Evolutionary conservation across 768 basidiomycete genomes (phyloP), one percentile per base, ranked within the genome.

Genomic region (Serendipita vermifera): DNA sequence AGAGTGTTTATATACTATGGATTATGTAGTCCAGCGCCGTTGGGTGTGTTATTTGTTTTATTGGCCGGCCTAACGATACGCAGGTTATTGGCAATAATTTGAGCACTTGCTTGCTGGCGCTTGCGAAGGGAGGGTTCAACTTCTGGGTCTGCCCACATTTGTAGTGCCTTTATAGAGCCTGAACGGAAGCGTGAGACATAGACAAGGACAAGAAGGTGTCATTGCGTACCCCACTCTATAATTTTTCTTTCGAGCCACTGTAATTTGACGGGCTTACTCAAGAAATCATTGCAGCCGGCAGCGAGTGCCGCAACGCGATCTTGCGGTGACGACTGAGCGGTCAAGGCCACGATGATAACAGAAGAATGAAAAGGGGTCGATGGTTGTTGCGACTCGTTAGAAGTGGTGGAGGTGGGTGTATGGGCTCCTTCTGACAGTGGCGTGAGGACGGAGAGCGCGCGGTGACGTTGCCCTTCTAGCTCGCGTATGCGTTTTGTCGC

Each of bases 281-380:
- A 69, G 71, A 98, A 99, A 68, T 99, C 96, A 64, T 99, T 98
- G 71, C 96, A 99, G 4, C 96, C 96, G 1, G 96, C 96, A 3
- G 89, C 93, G 35, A 99, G 82, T n/a, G 96, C 96, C 17, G 84
- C 84, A 43, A 97, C 89, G 73, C 96, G 83, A 74, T 99, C 96
- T 59, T 81, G 83, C 66, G 92, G 86, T n/a, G 94, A 75, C 9
- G 88, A 88, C 2, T 93, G 97, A 2, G 96, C 96, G 1, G 96
- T 99, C 46, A 98, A 77, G n/a, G 96, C 96, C 60, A 99, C 93
- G 63, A 99, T 98, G 70, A 99, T 98, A 60, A 99, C 96, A 3
- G 93, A 88, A 7, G 88, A 90, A 14, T 83, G 83, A 64, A 88
- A 87, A 0, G 90, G 87, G 0, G 82, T 81, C 7, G 77, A 66